Evolutionary conservation across 306 rosid species (phyloP).

Genomic region (Vigna hirtella): DNA sequence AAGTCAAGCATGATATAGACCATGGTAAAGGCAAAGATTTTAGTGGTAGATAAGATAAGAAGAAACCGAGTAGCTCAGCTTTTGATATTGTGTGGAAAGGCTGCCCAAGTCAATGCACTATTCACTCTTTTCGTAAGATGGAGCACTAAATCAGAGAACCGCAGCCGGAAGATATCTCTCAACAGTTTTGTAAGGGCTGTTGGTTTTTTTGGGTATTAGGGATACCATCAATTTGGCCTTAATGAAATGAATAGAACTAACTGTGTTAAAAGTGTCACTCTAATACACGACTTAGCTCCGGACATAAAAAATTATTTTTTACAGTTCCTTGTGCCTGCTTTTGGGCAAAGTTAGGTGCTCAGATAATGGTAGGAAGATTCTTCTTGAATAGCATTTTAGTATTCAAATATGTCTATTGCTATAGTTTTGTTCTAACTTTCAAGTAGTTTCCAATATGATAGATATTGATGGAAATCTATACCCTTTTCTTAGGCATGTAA

Average conservation of each 20-base stretch:
- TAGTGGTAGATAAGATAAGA: conserved; percentile 8
- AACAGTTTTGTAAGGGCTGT: not conserved
- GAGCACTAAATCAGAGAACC: not conserved
- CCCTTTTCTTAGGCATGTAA: conserved; percentile 68
- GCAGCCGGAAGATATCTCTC: not conserved
- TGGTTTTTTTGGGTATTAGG: not conserved
- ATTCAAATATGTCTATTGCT: conserved; percentile 8
- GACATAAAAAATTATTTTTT: not conserved
- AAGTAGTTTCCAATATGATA: conserved; percentile 4
- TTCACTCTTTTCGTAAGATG: not conserved
- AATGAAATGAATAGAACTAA: not conserved
- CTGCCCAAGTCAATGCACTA: not conserved
- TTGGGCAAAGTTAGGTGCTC: not conserved
- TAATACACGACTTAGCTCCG: conserved; percentile 1
- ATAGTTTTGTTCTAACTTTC: conserved; percentile 3
- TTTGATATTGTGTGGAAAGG: not conserved
- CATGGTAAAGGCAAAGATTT: not conserved
- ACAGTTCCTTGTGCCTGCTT: not conserved
- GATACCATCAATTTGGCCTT: not conserved
- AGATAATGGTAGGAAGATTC: not conserved
- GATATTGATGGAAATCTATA: conserved; percentile 24
- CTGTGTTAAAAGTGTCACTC: not conserved
- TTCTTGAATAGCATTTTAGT: not conserved
- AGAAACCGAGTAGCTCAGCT: not conserved
- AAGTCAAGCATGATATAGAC: not conserved